Evolutionary conservation across 768 basidiomycete genomes (phyloP).

Genomic region (Russula emetica): DNA sequence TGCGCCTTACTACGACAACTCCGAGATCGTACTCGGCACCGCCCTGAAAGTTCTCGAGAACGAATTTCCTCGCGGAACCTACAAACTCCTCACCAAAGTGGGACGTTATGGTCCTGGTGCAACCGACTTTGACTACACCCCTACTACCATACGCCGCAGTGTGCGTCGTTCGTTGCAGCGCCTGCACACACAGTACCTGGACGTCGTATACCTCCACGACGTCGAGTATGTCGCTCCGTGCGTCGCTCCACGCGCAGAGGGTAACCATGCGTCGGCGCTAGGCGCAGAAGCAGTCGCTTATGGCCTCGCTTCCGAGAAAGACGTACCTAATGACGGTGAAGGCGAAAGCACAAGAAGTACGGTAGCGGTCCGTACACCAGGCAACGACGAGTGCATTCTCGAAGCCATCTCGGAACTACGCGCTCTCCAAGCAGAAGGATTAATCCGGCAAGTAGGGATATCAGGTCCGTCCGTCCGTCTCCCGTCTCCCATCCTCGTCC

Average conservation of each 20-base stretch:
- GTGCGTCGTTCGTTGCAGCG: slow-evolving; percentile 63
- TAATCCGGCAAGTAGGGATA: slow-evolving; percentile 72
- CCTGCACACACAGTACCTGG: slow-evolving; percentile 72
- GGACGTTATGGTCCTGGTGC: slow-evolving; percentile 59
- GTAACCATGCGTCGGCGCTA: slow-evolving; percentile 56
- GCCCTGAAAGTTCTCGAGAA: slow-evolving; percentile 52
- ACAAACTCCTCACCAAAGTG: slow-evolving; percentile 81
- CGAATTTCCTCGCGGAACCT: slow-evolving; percentile 76
- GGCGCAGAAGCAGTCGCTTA: slow-evolving; percentile 52
- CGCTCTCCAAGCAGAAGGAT: slow-evolving; percentile 65
- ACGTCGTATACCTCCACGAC: slow-evolving; percentile 80
- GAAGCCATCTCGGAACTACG: slow-evolving; percentile 62
- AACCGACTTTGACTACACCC: slow-evolving; percentile 69
- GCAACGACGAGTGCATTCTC: slow-evolving; percentile 62
- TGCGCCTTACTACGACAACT: slow-evolving; percentile 72
- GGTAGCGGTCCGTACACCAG: not conserved
- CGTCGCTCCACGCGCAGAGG: slow-evolving; percentile 47
- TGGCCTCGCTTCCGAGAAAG: slow-evolving; percentile 57
- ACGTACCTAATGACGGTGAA: slow-evolving; percentile 46
- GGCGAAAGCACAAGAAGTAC: not conserved
- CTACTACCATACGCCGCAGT: slow-evolving; percentile 58
- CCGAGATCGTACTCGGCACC: slow-evolving; percentile 71
- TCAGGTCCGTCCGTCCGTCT: slow-evolving; percentile 47
- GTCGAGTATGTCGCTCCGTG: slow-evolving; percentile 68
- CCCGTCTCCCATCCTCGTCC: not conserved